A percentile compares a stretch with the other conserved stretches of the same genome.
Evolutionary conservation across 805 yeast species (phyloP).

Genomic region (Novakomyces olei): DNA sequence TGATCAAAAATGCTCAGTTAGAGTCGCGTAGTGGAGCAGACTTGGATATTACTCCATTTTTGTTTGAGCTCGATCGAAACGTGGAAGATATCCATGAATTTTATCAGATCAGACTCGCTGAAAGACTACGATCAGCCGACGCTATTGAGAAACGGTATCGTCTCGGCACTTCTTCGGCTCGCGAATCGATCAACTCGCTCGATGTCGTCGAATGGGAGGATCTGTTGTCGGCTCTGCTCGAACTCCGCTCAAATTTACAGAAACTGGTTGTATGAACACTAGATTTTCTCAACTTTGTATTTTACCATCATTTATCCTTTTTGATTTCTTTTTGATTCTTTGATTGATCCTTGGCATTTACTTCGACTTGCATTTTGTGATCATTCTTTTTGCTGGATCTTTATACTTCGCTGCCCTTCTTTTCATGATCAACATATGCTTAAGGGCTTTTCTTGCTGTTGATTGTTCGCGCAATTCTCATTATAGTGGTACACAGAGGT

Average conservation of each 20-base stretch:
- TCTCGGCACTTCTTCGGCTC: too few species aligned
- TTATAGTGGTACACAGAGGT: conserved; percentile 80
- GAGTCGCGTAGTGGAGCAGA: conserved; percentile 7
- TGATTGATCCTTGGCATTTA: too few species aligned
- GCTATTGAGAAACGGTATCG: too few species aligned
- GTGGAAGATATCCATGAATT: conserved; percentile 64
- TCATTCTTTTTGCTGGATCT: neutral
- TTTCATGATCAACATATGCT: neutral
- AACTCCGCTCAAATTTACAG: conserved; percentile 50
- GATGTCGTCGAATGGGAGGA: conserved; percentile 42
- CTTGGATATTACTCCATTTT: conserved; percentile 33
- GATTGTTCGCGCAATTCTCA: neutral
- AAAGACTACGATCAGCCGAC: too few species aligned
- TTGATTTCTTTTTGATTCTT: too few species aligned
- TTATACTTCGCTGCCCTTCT: neutral
- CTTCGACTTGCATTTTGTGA: neutral
- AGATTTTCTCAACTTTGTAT: too few species aligned
- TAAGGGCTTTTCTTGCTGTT: too few species aligned
- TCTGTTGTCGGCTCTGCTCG: conserved; percentile 43
- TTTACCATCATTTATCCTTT: too few species aligned
- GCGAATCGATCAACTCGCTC: too few species aligned
- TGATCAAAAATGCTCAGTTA: conserved; percentile 36
- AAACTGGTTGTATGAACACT: too few species aligned
- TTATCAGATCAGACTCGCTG: too few species aligned
- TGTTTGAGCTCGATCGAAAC: conserved; percentile 56